Conservation (phyloP, 2,329 filamentous ascomycete genomes). For the Colletotrichum echinochloae region DNA sequence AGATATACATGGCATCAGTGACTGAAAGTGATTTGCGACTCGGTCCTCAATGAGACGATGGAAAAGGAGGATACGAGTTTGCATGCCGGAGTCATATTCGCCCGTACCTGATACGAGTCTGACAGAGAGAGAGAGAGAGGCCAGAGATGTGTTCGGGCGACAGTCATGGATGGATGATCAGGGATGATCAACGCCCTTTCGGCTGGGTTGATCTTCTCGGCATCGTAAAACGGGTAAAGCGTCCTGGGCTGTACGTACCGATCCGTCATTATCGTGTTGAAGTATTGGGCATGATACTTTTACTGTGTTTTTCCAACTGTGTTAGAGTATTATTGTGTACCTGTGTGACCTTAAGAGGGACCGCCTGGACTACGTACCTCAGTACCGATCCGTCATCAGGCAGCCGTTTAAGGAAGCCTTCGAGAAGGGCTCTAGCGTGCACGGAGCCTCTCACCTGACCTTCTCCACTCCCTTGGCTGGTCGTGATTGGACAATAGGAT, state of each 20-base stretch:
- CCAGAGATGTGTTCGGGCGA: background rate
- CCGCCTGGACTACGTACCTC: no score
- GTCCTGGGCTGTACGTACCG: background rate
- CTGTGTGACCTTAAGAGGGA: no score
- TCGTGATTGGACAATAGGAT: background rate
- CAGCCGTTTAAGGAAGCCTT: conserved; percentile 36
- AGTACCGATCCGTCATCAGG: no score
- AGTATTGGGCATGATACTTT: no score
- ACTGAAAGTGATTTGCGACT: background rate
- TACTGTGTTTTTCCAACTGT: no score
- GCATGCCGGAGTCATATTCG: background rate
- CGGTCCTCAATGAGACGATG: no score
- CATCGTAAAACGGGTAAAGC: background rate
- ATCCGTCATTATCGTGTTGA: no score
- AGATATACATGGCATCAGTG: no score
- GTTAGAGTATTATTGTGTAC: no score
- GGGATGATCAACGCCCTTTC: conserved; percentile 2
- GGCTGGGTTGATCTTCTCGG: conserved; percentile 2
- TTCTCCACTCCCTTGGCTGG: accelerated
- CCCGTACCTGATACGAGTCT: background rate
- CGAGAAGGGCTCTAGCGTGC: conserved; percentile 24
- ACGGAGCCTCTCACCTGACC: conserved; percentile 7
- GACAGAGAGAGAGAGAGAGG: no score
- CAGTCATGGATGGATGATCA: background rate
- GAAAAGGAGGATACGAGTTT: background rate